Conservation (phyloP, 176 grass and related monocot genomes). For the Oryza australiensis region DNA sequence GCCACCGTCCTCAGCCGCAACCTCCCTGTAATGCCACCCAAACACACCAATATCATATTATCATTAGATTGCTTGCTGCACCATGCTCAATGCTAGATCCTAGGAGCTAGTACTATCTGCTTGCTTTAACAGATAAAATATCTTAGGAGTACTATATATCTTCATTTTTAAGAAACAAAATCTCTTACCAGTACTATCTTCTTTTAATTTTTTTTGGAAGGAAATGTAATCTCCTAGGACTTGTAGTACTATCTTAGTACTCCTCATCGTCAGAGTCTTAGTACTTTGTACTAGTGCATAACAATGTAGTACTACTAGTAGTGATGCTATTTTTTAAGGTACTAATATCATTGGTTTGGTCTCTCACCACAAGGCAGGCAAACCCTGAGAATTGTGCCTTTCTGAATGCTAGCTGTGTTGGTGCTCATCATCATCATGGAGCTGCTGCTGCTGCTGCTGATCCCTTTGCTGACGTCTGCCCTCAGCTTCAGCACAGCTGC, state of each 20-base stretch:
- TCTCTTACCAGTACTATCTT: not conserved
- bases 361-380: constrained; percentile 67
- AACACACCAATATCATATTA: not conserved
- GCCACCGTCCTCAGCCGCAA: constrained; percentile 58
- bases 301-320: not conserved
- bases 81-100: not conserved
- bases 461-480: constrained; percentile 37
- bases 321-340: not conserved
- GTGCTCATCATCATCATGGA: constrained; percentile 51
- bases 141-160: not conserved
- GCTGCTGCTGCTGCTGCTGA: constrained; percentile 9
- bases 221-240: not conserved
- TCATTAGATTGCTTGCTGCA: not conserved
- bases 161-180: not conserved
- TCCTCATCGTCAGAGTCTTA: not conserved
- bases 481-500: constrained; percentile 69
- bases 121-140: not conserved
- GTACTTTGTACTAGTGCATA: not conserved
- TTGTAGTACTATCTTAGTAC: not conserved
- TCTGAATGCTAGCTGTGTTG: constrained; percentile 52
- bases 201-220: not conserved
- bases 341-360: constrained; percentile 3
- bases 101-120: not conserved
- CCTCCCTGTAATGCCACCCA: constrained; percentile 51
- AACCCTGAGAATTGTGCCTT: constrained; percentile 57